These are phyloP conservation scores for Purshia tridentata DNA, from an alignment of 306 rosid genomes.

Conservation along the genomic window DNA sequence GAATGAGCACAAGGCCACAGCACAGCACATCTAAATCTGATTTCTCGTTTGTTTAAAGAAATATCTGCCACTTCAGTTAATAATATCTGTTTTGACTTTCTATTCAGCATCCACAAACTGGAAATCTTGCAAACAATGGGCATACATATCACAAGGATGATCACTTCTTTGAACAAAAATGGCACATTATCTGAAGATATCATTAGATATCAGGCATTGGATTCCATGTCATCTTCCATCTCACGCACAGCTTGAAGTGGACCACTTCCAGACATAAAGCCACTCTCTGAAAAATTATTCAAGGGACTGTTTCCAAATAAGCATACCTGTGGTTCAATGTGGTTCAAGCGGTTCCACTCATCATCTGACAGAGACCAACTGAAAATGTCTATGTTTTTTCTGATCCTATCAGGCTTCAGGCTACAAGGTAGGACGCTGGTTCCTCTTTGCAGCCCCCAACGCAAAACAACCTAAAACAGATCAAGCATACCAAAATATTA, in stretches of 20 bases:
- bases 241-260: conserved; percentile 50
- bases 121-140: conserved; percentile 21
- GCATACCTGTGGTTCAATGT: conserved; percentile 49
- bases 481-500: not conserved
- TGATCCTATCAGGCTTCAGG: conserved; percentile 38
- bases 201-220: conserved; percentile 28
- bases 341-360: conserved; percentile 43
- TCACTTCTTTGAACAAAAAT: conserved; percentile 27
- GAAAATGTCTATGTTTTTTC: conserved; percentile 38
- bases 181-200: conserved; percentile 5
- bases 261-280: conserved; percentile 37
- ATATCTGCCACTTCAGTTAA: conserved; percentile 8
- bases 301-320: conserved; percentile 44
- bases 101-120: conserved; percentile 31
- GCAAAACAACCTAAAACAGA: conserved; percentile 30
- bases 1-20: too few species aligned
- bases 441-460: conserved; percentile 51
- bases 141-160: conserved; percentile 16
- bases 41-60: not conserved
- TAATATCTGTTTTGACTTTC: conserved; percentile 19
- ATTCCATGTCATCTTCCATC: conserved; percentile 46
- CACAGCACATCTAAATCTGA: too few species aligned
- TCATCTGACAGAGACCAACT: conserved; percentile 45
- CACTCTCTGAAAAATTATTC: conserved; percentile 37
- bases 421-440: conserved; percentile 47